Base-by-base conservation (phyloP, 108 stramenopile genomes). In the Cyclotella choctawhatcheeana region DNA sequence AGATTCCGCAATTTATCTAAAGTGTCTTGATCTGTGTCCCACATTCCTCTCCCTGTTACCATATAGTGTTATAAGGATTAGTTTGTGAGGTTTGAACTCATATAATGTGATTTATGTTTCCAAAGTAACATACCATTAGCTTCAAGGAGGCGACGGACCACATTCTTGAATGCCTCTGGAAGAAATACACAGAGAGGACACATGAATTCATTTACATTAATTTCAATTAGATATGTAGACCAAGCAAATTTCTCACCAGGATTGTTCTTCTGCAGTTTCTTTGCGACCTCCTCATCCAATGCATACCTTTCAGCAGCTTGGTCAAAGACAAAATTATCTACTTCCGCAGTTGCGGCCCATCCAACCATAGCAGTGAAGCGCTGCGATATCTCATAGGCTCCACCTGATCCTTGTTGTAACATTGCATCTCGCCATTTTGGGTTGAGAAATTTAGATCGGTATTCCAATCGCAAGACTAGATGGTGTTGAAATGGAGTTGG, bases 391-490 rank as follows among this genome's bases (percentile, higher is more conserved):
- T 96, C 92, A 71, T 92, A 93, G 7, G 92, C 94, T 2, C 94
- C 94, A 22, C 92, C 94, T 8, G 88, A 91, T 20, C 94, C 94
- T 79, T 93, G 92, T 6, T 84, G 80, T 26, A 91, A 29, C 93
- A 94, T 94, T 18, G 89, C 89, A 77, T 89, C 91, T 25, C 89
- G 32, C 89, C 89, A 93, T 74, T 95, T 96, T 1, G 95, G 95
- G 70, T 96, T 96, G 6, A 96, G 73, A 17, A 96, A 86, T 74
- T 96, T 96, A 33, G 79, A 85, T 18, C 95, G 74, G 64, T 93
- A 93, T 62, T 96, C 95, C 20, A 96, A 68, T 52, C 95, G 77
- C 25, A 96, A 74, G 8, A 90, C 88, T 60, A 5, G n/a, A 31
- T 30, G 29, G 0, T 12, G 31, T 12, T 29, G 13, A 56, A 13